Evolutionary conservation across 2,329 filamentous ascomycete species (phyloP), one percentile per base, ranked within the genome.

Genomic region (Graphilbum ipis-grandicollis): DNA sequence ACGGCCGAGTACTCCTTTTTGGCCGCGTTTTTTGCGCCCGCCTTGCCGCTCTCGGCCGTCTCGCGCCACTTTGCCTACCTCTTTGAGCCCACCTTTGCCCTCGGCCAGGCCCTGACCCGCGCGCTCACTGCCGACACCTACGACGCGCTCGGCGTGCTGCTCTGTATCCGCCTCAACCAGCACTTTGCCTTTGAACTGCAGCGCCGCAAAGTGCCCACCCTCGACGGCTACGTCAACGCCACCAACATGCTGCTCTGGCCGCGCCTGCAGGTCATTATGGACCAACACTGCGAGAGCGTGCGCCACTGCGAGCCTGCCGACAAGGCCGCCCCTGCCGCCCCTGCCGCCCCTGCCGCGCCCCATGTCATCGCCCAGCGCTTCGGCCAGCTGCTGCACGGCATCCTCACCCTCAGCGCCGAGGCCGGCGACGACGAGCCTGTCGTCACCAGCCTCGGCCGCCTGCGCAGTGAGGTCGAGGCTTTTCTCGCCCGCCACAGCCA

Each of bases 221-320:
- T 83, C 2, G 90, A 98, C 51, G 69, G 74, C 29, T 98, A 98
- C 52, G 78, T 94, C 52, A 98, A 98, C 53, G 86, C 75, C 33
- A 93, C 84, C 5, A 86, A 80, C 50, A 98, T 98, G 84, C 71
- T 90, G 3, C 71, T 98, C 6, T 98, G 90, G 90, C 90, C 90
- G 8, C 78, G 88, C 19, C 81, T 98, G 49, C 92, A 98, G 56
- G 72, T 83, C 39, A 76, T 93, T 47, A 93, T 98, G 75, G 86
- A 93, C 52, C 69, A 78, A 38, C 90, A 98, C 53, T 85, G 81
- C 58, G 85, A 93, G 37, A 92, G 83, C 1, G 68, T 98, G 26
- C 79, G 79, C 36, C 68, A 51, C 52, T n/a, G n/a, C n/a, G n/a
- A n/a, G n/a, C n/a, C 7, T 28, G 19, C 18, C 36, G 9, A 13